Percentiles rank a stretch among this genome's conserved stretches.
phyloP scores from a whole-genome alignment of 1,284 basidiomycete species.

The Sutorius eximius region DNA sequence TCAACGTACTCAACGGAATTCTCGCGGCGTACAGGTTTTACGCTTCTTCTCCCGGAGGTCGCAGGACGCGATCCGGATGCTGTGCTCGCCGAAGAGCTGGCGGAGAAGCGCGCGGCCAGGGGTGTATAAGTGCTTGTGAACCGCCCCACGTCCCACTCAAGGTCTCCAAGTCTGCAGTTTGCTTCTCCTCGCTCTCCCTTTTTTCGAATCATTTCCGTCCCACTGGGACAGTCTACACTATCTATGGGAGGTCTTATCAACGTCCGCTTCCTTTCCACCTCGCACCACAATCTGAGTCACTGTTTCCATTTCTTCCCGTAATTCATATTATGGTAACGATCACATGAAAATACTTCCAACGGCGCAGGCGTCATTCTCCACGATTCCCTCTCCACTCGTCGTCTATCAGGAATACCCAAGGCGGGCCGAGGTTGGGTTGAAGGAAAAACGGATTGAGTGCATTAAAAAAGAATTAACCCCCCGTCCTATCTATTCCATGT shows the following conservation, averaged over 20 bases:
- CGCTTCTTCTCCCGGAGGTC: slow-evolving; percentile 80
- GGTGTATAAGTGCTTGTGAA: background rate
- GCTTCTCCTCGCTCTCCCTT: background rate
- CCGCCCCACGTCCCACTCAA: background rate
- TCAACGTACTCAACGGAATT: background rate
- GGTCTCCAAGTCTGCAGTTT: background rate
- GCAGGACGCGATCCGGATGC: slow-evolving; percentile 72
- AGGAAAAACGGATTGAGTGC: background rate
- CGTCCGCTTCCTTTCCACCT: background rate
- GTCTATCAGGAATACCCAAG: background rate
- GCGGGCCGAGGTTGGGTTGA: no score
- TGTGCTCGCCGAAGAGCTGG: slow-evolving; percentile 54
- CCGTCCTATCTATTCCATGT: background rate
- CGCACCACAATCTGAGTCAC: background rate
- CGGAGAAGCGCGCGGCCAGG: slow-evolving; percentile 22
- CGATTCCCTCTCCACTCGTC: background rate
- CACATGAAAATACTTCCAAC: background rate
- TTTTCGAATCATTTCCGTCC: background rate
- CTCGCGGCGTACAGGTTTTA: slow-evolving; percentile 42
- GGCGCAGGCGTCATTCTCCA: background rate
- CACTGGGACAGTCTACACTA: background rate
- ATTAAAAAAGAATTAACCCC: background rate
- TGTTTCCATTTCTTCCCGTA: background rate
- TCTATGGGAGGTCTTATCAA: background rate
- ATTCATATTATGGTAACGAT: background rate